phyloP scores from a whole-genome alignment of 2,329 filamentous ascomycete genomes.

The Ophiostoma australiae region DNA sequence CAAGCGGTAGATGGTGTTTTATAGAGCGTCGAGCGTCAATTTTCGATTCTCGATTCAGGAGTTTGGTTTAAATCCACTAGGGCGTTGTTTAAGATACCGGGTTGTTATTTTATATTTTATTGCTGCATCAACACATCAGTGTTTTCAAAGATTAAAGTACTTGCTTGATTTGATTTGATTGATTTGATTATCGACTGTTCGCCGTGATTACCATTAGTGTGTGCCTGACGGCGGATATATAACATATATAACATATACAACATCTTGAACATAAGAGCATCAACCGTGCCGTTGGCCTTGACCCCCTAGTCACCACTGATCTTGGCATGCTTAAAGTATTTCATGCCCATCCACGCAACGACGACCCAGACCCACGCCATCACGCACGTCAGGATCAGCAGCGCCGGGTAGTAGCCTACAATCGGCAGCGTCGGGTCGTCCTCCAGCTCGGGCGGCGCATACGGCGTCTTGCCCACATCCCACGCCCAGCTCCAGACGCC shows the following conservation, averaged over 20 bases:
- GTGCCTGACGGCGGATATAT: constrained; percentile 14
- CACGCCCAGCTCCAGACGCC: constrained; percentile 98
- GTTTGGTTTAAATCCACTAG: background rate
- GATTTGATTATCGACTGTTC: background rate
- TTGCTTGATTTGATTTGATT: background rate
- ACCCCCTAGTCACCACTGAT: constrained; percentile 57
- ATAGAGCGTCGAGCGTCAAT: background rate
- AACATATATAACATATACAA: background rate
- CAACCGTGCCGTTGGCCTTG: too few species aligned
- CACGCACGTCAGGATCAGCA: constrained; percentile 87
- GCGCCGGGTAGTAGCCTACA: constrained; percentile 90
- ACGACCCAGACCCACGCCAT: constrained; percentile 99
- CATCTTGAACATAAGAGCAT: background rate
- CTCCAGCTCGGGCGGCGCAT: constrained; percentile 89
- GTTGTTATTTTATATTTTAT: background rate
- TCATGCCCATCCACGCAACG: constrained; percentile 97
- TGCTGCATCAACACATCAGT: too few species aligned
- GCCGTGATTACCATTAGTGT: constrained; percentile 12
- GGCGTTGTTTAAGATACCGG: background rate
- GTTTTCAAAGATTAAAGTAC: too few species aligned
- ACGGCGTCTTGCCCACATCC: constrained; percentile 95
- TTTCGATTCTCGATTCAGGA: background rate
- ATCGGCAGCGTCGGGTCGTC: constrained; percentile 93
- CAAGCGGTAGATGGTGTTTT: background rate
- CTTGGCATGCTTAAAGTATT: constrained; percentile 97